Evolutionary conservation across 2,329 filamentous ascomycete genomes (phyloP), one percentile per base, ranked within the genome.

Genomic region (Neofusicoccum sp.): DNA sequence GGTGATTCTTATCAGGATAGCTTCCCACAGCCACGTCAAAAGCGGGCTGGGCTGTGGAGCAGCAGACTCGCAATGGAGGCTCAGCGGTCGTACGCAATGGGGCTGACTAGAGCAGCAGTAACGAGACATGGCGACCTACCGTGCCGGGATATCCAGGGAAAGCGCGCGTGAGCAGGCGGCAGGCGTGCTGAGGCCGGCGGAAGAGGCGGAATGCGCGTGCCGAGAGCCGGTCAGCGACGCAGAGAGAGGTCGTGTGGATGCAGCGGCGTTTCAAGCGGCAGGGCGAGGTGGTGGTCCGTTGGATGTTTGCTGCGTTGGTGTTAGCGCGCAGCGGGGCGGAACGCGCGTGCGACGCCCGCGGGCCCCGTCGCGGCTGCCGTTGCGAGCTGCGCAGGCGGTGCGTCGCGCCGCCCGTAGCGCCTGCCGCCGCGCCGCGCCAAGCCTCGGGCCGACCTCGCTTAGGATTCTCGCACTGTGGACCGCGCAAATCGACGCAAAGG

Each of bases 391-490:
- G 45, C 24, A 20, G 9, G 2, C 7, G 4, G 12, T 2, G 6
- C 30, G 5, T 1, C 6, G 7, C 33, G 56, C n/a, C 33, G n/a
- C 8, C 56, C 44, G 56, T 16, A 59, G 31, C 34, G 26, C 56
- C 24, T 34, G 33, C 34, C 33, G 26, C 43, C 38, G 43, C 54
- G n/a, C 16, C 6, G 54, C 56, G 57, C 57, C 57, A 61, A 54
- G 47, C 58, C 58, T 36, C 58, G 48, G 58, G 58, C 58, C 58
- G 48, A 54, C 58, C 58, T 61, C 58, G 58, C 58, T 61, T 61
- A 61, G 58, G 33, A 61, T 53, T 45, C 41, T 61, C 58, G 58
- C 58, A 61, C 58, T 61, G 58, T 61, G 58, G 58, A 61, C 47
- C 36, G 48, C 47, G 47, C 33, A 49, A 53, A 53, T 43, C 58